These are phyloP conservation scores for Rhodomyrtus psidioides DNA, from an alignment of 441 rosid species.

Conservation along the genomic window DNA sequence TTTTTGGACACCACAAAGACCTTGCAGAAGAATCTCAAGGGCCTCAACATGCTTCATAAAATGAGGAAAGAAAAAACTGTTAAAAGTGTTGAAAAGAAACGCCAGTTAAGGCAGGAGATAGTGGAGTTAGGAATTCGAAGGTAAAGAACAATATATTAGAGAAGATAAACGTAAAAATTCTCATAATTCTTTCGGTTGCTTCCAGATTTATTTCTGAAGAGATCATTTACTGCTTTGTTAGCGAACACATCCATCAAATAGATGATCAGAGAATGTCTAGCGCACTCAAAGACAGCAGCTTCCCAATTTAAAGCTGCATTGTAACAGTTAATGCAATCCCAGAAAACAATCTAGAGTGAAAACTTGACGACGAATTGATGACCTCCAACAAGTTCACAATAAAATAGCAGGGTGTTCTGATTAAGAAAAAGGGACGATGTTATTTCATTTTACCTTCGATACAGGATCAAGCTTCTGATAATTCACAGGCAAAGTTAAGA, in stretches of 20 bases:
- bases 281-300: background rate
- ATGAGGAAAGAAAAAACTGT: background rate
- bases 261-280: background rate
- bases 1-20: constrained; percentile 89
- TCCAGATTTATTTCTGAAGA: background rate
- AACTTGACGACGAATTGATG: background rate
- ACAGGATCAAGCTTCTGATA: background rate
- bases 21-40: constrained; percentile 92
- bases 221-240: background rate
- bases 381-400: background rate
- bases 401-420: background rate
- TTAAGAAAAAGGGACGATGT: background rate
- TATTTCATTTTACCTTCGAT: background rate
- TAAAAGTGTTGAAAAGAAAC: background rate
- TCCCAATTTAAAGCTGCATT: background rate
- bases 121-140: background rate
- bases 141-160: background rate
- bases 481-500: background rate
- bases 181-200: background rate
- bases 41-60: constrained; percentile 86
- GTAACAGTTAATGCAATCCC: background rate
- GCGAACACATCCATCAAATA: background rate
- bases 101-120: background rate
- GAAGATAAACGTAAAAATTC: background rate
- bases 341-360: background rate